Base-by-base conservation (phyloP, 116 monocot genomes). In the Zostera marina region DNA sequence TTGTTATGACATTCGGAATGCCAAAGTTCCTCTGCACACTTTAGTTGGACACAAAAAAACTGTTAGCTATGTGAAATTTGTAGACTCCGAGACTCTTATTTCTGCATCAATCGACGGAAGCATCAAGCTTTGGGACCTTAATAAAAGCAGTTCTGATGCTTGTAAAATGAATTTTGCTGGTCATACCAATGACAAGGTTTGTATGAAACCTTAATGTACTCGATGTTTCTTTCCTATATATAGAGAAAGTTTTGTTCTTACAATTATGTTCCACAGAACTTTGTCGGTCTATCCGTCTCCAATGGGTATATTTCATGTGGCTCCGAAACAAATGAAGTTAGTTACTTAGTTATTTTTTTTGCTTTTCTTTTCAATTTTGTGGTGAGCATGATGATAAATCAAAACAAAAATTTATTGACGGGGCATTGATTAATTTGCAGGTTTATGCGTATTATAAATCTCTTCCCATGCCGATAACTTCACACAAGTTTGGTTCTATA, bases 281-380 rank as follows among this genome's bases (percentile, higher is more conserved):
- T 94, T 77, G 93, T 94, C 57, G 93, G 93, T 10, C 66, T 94
- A 11, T 94, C 93, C 2, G 60, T 88, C 62, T 81, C 68, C 57
- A 81, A 94, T 79, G 93, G 79, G n/a, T 88, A 88, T 59, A 84
- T 94, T 58, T 81, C 93, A 43, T 81, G 84, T 47, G 93, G 93
- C 60, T 94, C 93, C 12, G 93, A 94, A 72, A 82, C 93, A 65
- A 94, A 94, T 73, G 93, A 94, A 88, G 93, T 88, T 71, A 16
- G 1, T 52, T 8, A 7, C 17, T 14, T 47, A 39, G 12, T 47
- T 11, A 47, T 47, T 49, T 12, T 17, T 49, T 20, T 49, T 15
- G 49, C 5, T 32, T 32, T 32, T 32, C 32, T 32, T 32, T 32
- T 32, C 5, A 32, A 32, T 3, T 32, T 32, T 32, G 32, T 32